A percentile compares a stretch with the other conserved stretches of the same genome.
Evolutionary conservation across 2,329 filamentous ascomycete genomes (phyloP).

Genomic region (Alternaria postmessia): DNA sequence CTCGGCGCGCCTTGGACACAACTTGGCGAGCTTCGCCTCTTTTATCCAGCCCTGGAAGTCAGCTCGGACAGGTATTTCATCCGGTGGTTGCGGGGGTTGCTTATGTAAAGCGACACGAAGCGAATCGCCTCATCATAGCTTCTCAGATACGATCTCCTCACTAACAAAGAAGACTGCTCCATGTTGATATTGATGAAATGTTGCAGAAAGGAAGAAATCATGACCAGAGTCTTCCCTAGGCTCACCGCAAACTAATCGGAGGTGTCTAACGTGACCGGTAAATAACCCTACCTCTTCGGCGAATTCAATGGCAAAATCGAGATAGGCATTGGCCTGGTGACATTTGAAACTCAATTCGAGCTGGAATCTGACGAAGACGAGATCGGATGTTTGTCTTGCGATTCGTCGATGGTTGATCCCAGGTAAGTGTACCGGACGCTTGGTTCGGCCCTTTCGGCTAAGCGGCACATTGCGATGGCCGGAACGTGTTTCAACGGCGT

Average conservation of each 20-base stretch:
- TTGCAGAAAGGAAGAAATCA: not conserved
- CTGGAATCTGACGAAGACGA: not conserved
- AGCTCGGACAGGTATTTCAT: not conserved
- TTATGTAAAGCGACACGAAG: slow-evolving; percentile 8
- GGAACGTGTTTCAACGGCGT: slow-evolving; percentile 8
- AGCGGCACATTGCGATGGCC: slow-evolving; percentile 12
- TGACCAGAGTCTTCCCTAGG: not conserved
- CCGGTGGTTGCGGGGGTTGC: slow-evolving; percentile 1
- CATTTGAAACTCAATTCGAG: not conserved
- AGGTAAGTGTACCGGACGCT: slow-evolving; percentile 9
- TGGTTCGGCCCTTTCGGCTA: slow-evolving; percentile 9
- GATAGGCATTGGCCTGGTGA: not conserved
- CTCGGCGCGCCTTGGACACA: not conserved
- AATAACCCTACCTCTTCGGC: not conserved
- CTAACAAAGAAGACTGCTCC: not conserved
- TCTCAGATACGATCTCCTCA: not conserved
- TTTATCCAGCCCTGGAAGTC: not conserved
- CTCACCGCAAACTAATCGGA: not conserved
- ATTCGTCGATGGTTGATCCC: not conserved
- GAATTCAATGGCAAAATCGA: not conserved
- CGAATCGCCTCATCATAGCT: not conserved
- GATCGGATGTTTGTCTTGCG: not conserved
- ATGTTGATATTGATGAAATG: not conserved
- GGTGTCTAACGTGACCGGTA: not conserved
- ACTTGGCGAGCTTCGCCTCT: slow-evolving; percentile 4